Base-by-base conservation (phyloP, 345 rosid species). In the Ailanthus altissimus region DNA sequence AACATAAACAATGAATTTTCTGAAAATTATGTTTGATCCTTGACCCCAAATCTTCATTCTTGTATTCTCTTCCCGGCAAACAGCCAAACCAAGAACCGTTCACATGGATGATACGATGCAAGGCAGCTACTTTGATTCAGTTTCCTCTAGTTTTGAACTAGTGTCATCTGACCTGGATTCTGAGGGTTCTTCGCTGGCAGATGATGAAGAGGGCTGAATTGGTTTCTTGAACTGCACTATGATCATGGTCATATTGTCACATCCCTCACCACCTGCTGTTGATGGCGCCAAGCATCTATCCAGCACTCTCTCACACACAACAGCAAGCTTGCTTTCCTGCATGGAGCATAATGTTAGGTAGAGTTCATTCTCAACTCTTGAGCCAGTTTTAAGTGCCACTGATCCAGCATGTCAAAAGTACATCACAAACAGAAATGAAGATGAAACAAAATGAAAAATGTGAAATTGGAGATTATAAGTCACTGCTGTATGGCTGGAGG, bases 231-330 rank as follows among this genome's bases (percentile, higher is more conserved):
- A 90, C 80, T 90, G 98, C 69, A 96, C 95, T 86, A 92, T 80
- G 83, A 93, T 89, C 97, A 96, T 96, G 51, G 99, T 96, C 99
- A 96, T 96, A 80, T 96, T 94, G 85, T 96, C 99, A 70, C 99
- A 92, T 76, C 98, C 99, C 85, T 96, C 98, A 15, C 98, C 98
- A 9, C 85, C 77, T 32, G 87, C 84, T 8, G 97, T 92, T 9
- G 90, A 88, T 61, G 99, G 98, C 40, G 99, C 97, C 72, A 96
- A 83, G 78, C 99, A 96, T 81, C 86, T 86, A 61, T 93, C 97
- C 0, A 96, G 86, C 20, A 92, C 95, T 78, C 89, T 89, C 84
- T 92, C 98, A 23, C 97, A 92, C 20, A 93, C 90, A n/a, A 46
- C 86, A 18, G 99, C 93, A 67, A 96, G 94, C 85, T 91, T 93